These are phyloP conservation scores for Senna tora DNA, from an alignment of 306 rosid species.

Conservation along the genomic window DNA sequence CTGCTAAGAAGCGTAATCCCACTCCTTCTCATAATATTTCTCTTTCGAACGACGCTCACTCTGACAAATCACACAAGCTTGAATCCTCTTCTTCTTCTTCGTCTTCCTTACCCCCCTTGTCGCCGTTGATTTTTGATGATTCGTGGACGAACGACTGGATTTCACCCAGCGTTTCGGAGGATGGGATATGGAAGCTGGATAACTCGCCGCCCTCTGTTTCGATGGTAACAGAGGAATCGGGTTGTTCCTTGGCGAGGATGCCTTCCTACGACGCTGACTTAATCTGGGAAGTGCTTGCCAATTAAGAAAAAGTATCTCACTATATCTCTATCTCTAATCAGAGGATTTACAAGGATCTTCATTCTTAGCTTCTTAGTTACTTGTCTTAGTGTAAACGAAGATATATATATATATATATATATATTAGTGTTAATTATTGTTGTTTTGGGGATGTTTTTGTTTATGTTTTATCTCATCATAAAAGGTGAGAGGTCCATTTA, in stretches of 20 bases:
- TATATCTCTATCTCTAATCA: too few relatives aligned
- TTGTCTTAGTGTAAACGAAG: conserved; percentile 33
- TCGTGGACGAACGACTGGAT: conserved; percentile 48
- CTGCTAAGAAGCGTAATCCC: conserved; percentile 42
- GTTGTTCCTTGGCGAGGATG: conserved; percentile 68
- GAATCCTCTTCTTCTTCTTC: conserved; percentile 51
- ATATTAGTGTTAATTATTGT: too few relatives aligned
- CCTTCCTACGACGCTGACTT: conserved; percentile 92
- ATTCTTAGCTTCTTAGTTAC: background rate
- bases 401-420: too few relatives aligned
- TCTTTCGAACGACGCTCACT: background rate
- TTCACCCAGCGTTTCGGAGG: conserved; percentile 56
- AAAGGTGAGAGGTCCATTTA: conserved; percentile 30
- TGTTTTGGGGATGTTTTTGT: too few relatives aligned
- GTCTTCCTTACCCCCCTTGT: conserved; percentile 18
- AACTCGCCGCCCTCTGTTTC: conserved; percentile 57
- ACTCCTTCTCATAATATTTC: background rate
- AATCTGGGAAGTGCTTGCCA: conserved; percentile 92
- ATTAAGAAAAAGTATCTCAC: conserved; percentile 38
- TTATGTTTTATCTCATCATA: background rate
- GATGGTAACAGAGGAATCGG: conserved; percentile 45
- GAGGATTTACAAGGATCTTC: too few relatives aligned
- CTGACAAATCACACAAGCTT: conserved; percentile 17
- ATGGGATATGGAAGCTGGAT: conserved; percentile 60
- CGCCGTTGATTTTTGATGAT: conserved; percentile 38